phyloP scores from a whole-genome alignment of 176 grass and related monocot species.

The Puya raimondii region DNA sequence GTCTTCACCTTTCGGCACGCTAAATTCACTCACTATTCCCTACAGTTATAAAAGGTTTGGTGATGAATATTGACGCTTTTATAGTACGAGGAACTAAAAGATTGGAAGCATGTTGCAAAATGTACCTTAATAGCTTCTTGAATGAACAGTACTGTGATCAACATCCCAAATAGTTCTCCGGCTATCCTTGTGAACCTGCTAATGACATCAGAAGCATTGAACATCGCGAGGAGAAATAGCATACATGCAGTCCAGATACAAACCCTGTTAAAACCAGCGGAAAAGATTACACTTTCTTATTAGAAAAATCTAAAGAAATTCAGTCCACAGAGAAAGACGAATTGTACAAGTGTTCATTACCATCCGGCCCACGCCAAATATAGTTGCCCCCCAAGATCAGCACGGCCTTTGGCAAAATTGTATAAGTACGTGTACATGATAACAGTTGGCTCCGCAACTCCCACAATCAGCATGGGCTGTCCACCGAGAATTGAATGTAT shows the following conservation, averaged over 20 bases:
- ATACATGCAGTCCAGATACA: conserved; percentile 90
- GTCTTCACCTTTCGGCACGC: conserved; percentile 39
- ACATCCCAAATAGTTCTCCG: conserved; percentile 94
- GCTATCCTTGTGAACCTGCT: conserved; percentile 92
- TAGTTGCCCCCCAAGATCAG: conserved; percentile 41
- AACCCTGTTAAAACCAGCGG: conserved; percentile 44
- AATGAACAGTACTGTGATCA: conserved; percentile 85
- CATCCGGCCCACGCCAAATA: conserved; percentile 96
- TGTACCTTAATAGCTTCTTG: conserved; percentile 83
- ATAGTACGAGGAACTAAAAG: not conserved
- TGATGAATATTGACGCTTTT: not conserved
- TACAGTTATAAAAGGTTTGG: conserved; percentile 12
- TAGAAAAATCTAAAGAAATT: conserved; percentile 7
- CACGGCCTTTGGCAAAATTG: conserved; percentile 54
- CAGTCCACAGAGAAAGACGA: not conserved
- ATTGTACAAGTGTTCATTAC: conserved; percentile 26
- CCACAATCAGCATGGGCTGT: conserved; percentile 81
- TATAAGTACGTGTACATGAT: conserved; percentile 97
- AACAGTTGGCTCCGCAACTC: conserved; percentile 86
- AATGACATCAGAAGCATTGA: conserved; percentile 74
- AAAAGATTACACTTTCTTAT: conserved; percentile 15
- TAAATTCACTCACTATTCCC: conserved; percentile 76
- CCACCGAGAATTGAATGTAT: conserved; percentile 84
- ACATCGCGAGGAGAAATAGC: conserved; percentile 64
- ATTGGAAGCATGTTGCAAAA: not conserved